Base-by-base conservation (phyloP, 768 basidiomycete genomes). In the Rhodotorula kratochvilovae region DNA sequence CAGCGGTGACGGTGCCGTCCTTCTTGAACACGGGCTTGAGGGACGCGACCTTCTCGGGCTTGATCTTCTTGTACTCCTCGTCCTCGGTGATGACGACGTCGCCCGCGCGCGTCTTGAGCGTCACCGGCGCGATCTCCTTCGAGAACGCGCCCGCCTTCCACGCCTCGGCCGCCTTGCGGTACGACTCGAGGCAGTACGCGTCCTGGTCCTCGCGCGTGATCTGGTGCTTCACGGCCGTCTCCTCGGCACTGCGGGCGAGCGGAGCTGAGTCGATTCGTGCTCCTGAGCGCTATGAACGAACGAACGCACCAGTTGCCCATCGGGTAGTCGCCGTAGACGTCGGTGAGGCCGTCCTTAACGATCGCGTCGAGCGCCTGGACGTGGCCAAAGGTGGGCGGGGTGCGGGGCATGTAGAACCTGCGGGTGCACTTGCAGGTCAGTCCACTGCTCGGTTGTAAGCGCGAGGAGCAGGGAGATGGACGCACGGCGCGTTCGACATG, bases 401-500 rank as follows among this genome's bases (percentile, higher is more conserved):
- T 76, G 36, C 83, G 80, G 42, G 82, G 82, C 46, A 77, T 62
- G 76, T 82, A 81, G 81, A 82, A 82, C 46, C 82, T 83, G 78
- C 36, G 31, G 3, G n/a, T 31, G 46, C 39, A 16, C 27, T 15
- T 3, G 11, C 6, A 35, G 13, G 59, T 65, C 27, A 59, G 51
- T 23, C 53, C 8, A 10, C 2, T 17, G 53, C 6, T 10, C 48
- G 46, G 31, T 12, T 10, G 5, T 19, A 13, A 8, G 17, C 25
- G 6, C 5, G 1, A 21, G 19, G 48, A 33, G 5, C 12, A 33
- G 29, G 21, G 33, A n/a, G 55, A 53, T 77, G 13, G 10, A 87
- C 95, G 79, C 79, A 97, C 93, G 96, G 96, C 61, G 93, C 92
- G 77, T 97, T 90, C 80, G 91, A 94, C 96, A 99, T 99, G 83